phyloP scores from a whole-genome alignment of 768 basidiomycete genomes.

The Suillus plorans region DNA sequence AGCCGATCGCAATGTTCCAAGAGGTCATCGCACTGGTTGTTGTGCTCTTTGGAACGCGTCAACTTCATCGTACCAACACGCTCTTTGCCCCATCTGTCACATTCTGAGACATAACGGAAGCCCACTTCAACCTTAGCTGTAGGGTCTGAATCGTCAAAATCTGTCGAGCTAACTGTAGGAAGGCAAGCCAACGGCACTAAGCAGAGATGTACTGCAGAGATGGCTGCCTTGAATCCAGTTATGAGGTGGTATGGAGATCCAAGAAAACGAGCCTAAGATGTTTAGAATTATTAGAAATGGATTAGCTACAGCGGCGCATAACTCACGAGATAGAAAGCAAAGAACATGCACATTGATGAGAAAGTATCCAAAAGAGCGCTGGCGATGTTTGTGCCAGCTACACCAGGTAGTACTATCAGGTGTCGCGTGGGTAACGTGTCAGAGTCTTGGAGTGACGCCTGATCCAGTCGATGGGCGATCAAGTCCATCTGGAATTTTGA shows the following conservation, averaged over 20 bases:
- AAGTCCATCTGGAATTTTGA: constrained; percentile 81
- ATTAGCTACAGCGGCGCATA: not conserved
- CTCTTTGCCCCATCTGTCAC: constrained; percentile 55
- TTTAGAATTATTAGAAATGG: constrained; percentile 6
- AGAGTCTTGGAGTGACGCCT: constrained; percentile 31
- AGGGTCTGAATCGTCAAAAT: constrained; percentile 15
- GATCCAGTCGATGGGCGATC: constrained; percentile 55
- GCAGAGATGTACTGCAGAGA: constrained; percentile 63
- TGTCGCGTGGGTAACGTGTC: constrained; percentile 39
- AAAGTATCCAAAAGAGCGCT: constrained; percentile 44
- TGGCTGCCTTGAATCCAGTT: constrained; percentile 58
- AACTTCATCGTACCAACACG: constrained; percentile 51
- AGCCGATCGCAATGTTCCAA: constrained; percentile 57
- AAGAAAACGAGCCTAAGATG: constrained; percentile 57
- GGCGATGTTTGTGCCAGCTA: constrained; percentile 65
- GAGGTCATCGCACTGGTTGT: constrained; percentile 45
- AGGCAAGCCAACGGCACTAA: constrained; percentile 58
- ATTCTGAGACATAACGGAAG: constrained; percentile 54
- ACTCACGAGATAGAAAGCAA: constrained; percentile 66
- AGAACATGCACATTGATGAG: constrained; percentile 46
- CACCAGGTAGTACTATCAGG: constrained; percentile 66
- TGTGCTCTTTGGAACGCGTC: constrained; percentile 49
- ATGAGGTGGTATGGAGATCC: constrained; percentile 73
- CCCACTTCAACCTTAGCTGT: constrained; percentile 16
- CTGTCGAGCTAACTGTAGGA: constrained; percentile 27